phyloP scores from a whole-genome alignment of 768 basidiomycete species.

The Pulveroboletus sp. region DNA sequence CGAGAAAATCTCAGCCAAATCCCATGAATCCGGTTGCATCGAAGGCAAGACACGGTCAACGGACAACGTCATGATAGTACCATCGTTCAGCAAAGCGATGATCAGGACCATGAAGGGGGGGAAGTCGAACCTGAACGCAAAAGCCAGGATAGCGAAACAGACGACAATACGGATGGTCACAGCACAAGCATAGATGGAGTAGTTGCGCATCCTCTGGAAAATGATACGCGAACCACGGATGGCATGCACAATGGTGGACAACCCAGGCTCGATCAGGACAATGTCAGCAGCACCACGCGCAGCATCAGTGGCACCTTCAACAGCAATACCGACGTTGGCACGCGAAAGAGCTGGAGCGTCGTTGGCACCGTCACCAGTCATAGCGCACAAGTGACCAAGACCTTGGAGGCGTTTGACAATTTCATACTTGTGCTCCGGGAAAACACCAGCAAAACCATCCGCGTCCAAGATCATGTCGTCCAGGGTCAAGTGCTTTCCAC shows the following conservation, averaged over 20 bases:
- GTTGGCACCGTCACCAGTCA: conserved; percentile 99
- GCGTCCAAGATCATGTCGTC: conserved; percentile 99
- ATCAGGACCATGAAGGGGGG: conserved; percentile 99
- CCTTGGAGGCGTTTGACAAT: conserved; percentile 98
- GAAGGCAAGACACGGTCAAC: conserved; percentile 95
- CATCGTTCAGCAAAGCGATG: conserved; percentile 95
- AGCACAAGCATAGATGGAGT: conserved; percentile 94
- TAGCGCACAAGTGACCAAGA: conserved; percentile 92
- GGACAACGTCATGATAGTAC: conserved; percentile 98
- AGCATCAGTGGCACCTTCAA: conserved; percentile 98
- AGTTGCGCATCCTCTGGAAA: conserved; percentile 99
- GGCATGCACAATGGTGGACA: conserved; percentile 98
- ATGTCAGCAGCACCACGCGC: conserved; percentile 99
- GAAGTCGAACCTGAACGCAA: conserved; percentile 97
- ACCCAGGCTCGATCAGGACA: conserved; percentile 95
- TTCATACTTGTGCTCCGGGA: conserved; percentile 99
- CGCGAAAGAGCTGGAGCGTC: conserved; percentile 97
- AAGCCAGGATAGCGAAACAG: conserved; percentile 92
- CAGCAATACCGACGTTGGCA: conserved; percentile 99
- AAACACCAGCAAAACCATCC: conserved; percentile 98
- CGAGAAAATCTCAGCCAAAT: conserved; percentile 91
- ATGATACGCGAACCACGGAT: conserved; percentile 98
- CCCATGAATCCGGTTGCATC: conserved; percentile 91
- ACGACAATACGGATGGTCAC: conserved; percentile 99
- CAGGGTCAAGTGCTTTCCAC: conserved; percentile 74